Conservation (phyloP, 176 grass and related monocot species). For the Themeda triandra region DNA sequence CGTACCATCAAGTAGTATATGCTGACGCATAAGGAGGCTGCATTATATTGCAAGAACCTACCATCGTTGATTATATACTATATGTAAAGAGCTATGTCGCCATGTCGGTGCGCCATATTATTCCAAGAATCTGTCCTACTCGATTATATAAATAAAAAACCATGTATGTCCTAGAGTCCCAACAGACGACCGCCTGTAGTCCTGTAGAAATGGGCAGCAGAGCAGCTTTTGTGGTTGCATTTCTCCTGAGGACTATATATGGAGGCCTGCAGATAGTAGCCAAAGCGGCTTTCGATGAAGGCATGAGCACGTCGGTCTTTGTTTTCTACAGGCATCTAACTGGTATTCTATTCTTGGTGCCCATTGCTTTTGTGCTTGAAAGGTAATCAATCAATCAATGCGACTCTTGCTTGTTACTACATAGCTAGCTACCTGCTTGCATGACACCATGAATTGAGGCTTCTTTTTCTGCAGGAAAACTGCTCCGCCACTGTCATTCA, state of each 20-base stretch:
- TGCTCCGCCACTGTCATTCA: conserved; percentile 31
- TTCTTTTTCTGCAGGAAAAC: conserved; percentile 50
- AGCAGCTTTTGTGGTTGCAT: conserved; percentile 5
- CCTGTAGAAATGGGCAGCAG: conserved; percentile 26
- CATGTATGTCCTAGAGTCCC: background rate
- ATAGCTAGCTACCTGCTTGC: background rate
- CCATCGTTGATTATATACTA: too few relatives aligned
- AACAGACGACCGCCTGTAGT: background rate
- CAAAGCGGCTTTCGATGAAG: conserved; percentile 29
- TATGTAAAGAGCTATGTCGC: too few relatives aligned
- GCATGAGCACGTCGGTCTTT: conserved; percentile 39
- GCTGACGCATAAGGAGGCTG: too few relatives aligned
- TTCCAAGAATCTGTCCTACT: background rate
- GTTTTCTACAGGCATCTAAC: conserved; percentile 52
- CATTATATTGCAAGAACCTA: too few relatives aligned
- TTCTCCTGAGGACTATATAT: conserved; percentile 40
- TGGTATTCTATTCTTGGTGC: conserved; percentile 38
- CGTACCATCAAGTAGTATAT: too few relatives aligned
- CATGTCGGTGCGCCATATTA: too few relatives aligned
- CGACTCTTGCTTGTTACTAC: background rate
- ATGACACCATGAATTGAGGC: too few relatives aligned
- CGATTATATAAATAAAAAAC: background rate
- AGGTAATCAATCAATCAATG: conserved; percentile 20
- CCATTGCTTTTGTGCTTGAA: conserved; percentile 44
- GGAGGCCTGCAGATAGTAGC: conserved; percentile 43